These are phyloP conservation scores for Trypanosoma congolense DNA, from an alignment of 208 protist species.

Conservation along the genomic window DNA sequence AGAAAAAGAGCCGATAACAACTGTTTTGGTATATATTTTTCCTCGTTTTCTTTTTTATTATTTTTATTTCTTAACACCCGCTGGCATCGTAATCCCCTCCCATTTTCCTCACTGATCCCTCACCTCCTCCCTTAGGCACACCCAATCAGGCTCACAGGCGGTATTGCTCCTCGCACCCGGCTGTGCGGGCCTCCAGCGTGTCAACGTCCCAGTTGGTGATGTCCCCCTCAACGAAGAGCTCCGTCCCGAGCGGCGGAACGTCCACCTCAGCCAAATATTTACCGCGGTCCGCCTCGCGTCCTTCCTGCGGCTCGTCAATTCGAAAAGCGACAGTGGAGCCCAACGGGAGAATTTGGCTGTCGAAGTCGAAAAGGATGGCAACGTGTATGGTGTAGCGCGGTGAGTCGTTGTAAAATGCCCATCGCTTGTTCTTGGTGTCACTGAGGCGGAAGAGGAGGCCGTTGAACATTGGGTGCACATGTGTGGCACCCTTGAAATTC, in stretches of 20 bases:
- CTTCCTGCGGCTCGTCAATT: constrained; percentile 69
- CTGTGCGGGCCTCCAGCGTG: constrained; percentile 68
- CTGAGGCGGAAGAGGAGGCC: constrained; percentile 61
- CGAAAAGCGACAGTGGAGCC: constrained; percentile 64
- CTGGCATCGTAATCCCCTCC: background rate
- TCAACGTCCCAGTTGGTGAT: constrained; percentile 75
- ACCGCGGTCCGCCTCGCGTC: constrained; percentile 68
- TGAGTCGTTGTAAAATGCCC: constrained; percentile 85
- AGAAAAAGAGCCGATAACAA: constrained; percentile 9
- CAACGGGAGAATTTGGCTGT: constrained; percentile 69
- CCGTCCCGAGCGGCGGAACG: constrained; percentile 52
- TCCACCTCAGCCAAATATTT: constrained; percentile 80
- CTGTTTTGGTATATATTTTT: background rate
- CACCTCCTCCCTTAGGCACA: constrained; percentile 1
- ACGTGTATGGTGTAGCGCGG: constrained; percentile 64
- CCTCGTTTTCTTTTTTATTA: constrained; percentile 15
- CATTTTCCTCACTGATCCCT: background rate
- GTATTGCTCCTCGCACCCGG: constrained; percentile 47
- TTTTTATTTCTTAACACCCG: constrained; percentile 9
- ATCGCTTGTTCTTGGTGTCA: constrained; percentile 40
- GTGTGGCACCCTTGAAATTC: constrained; percentile 30
- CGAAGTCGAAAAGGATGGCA: constrained; percentile 80
- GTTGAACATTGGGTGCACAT: constrained; percentile 71
- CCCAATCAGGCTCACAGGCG: constrained; percentile 33
- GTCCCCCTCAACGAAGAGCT: constrained; percentile 67